A percentile compares a stretch with the other conserved stretches of the same genome.
phyloP scores from a whole-genome alignment of 1,284 basidiomycete genomes.

The Rhodotorula sp. region DNA sequence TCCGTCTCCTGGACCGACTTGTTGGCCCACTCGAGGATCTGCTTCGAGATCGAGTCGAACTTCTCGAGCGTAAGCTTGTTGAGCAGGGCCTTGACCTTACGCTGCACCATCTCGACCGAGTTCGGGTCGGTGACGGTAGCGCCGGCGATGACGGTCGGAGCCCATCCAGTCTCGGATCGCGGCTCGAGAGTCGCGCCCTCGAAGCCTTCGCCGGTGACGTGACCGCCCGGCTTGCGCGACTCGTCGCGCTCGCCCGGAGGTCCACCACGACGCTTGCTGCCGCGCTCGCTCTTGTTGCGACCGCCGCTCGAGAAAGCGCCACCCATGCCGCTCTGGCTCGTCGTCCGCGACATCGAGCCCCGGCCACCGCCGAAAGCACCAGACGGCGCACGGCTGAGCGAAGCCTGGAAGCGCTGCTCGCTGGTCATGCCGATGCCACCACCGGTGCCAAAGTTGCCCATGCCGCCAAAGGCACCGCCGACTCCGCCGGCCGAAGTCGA shows the following conservation, averaged over 20 bases:
- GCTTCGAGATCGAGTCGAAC: conserved; percentile 90
- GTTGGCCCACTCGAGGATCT: conserved; percentile 93
- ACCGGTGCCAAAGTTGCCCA: conserved; percentile 70
- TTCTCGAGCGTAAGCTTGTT: conserved; percentile 98
- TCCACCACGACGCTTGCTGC: conserved; percentile 53
- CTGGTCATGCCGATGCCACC: conserved; percentile 54
- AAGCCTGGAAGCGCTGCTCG: conserved; percentile 66
- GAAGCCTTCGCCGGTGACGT: conserved; percentile 59
- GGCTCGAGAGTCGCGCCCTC: conserved; percentile 36
- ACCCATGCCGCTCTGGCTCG: conserved; percentile 63
- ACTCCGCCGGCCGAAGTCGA: conserved; percentile 54
- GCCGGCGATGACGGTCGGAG: conserved; percentile 51
- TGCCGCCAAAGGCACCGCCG: conserved; percentile 58
- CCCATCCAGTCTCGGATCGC: conserved; percentile 79
- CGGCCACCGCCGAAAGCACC: conserved; percentile 50
- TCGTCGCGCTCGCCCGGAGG: conserved; percentile 39
- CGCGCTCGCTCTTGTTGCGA: conserved; percentile 69
- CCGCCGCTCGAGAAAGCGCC: conserved; percentile 48
- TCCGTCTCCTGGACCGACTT: conserved; percentile 88
- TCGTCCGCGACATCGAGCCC: conserved; percentile 64
- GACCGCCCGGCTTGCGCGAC: conserved; percentile 32
- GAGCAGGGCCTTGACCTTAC: conserved; percentile 88
- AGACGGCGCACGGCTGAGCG: conserved; percentile 49
- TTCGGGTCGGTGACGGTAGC: conserved; percentile 22
- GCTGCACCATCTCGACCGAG: conserved; percentile 63